Evolutionary conservation across 306 rosid species (phyloP).

Genomic region (Pterocarpus macrocarpus): DNA sequence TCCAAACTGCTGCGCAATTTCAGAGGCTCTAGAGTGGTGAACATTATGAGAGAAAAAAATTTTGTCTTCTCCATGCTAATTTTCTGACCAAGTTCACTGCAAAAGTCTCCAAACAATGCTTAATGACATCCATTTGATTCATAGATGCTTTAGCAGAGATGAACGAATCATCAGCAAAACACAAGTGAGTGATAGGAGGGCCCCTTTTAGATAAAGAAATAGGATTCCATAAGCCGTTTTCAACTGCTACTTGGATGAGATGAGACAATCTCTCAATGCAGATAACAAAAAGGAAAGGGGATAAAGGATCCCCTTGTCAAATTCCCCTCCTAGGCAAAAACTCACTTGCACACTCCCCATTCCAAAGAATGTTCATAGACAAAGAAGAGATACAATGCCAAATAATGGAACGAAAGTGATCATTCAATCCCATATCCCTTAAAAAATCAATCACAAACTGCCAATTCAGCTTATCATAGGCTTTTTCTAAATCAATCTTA

Average conservation of each 20-base stretch:
- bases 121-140: background rate
- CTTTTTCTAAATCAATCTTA: no score
- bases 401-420: no score
- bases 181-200: background rate
- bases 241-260: background rate
- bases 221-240: background rate
- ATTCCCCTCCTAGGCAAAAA: background rate
- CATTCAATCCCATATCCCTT: no score
- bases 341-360: background rate
- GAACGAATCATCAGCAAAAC: background rate
- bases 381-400: no score
- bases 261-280: background rate
- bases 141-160: background rate
- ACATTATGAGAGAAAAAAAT: no score
- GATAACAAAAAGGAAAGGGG: background rate
- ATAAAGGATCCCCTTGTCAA: background rate
- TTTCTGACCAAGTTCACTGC: background rate
- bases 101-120: no score
- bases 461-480: no score
- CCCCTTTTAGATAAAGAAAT: background rate
- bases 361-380: no score
- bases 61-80: no score
- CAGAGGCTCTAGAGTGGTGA: no score
- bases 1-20: no score
- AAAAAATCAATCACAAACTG: no score